A percentile compares a stretch with the other conserved stretches of the same genome.
phyloP scores from a whole-genome alignment of 441 rosid genomes.

The Gossypium gossypioides region DNA sequence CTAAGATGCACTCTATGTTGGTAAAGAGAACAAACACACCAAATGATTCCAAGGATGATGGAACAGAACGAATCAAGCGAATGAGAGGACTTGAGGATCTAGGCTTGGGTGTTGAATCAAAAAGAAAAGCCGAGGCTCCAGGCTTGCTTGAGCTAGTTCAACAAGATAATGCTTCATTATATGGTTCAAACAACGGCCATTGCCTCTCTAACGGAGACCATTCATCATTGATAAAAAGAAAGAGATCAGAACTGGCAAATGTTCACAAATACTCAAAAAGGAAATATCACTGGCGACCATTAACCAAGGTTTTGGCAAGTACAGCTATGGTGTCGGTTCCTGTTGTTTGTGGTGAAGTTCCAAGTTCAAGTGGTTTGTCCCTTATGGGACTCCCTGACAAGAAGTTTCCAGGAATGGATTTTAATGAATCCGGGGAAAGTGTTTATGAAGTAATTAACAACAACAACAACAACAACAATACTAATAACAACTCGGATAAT shows the following conservation, averaged over 20 bases:
- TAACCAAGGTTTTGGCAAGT: slow-evolving; percentile 83
- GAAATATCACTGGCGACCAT: slow-evolving; percentile 66
- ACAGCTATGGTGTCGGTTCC: slow-evolving; percentile 80
- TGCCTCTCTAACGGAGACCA: slow-evolving; percentile 35
- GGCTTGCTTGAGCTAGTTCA: slow-evolving; percentile 22
- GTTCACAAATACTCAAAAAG: slow-evolving; percentile 54
- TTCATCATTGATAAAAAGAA: slow-evolving; percentile 55
- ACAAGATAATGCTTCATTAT: slow-evolving; percentile 28
- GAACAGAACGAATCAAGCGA: slow-evolving; percentile 75
- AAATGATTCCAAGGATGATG: slow-evolving; percentile 96
- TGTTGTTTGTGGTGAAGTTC: slow-evolving; percentile 55
- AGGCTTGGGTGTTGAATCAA: slow-evolving; percentile 45
- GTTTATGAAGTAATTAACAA: slow-evolving; percentile 33
- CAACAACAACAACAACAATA: slow-evolving; percentile 2
- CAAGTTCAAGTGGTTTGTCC: slow-evolving; percentile 40
- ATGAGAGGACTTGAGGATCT: slow-evolving; percentile 98
- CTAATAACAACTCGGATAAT: slow-evolving; percentile 46
- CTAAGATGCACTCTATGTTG: slow-evolving; percentile 38
- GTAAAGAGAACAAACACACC: slow-evolving; percentile 78
- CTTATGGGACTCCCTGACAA: slow-evolving; percentile 44
- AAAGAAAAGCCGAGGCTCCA: slow-evolving; percentile 31
- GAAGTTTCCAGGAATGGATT: slow-evolving; percentile 42
- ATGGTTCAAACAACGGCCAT: slow-evolving; percentile 33
- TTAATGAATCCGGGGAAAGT: slow-evolving; percentile 51
- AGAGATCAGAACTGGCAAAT: slow-evolving; percentile 53